Base-by-base conservation (phyloP, 176 grass and related monocot species). In the Cymbopogon citratus region DNA sequence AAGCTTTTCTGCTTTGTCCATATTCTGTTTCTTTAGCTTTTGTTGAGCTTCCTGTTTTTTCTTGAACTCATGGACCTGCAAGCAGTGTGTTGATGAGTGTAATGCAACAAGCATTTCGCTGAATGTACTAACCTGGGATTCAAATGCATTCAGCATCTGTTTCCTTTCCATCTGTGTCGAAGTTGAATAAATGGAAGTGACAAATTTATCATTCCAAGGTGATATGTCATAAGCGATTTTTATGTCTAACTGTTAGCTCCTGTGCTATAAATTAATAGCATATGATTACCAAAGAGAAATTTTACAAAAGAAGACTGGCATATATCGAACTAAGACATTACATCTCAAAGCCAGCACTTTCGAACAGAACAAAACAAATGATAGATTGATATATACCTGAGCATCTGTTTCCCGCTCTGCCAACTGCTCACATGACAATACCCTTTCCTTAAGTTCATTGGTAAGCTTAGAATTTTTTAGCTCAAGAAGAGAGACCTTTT, bases 11-110 rank as follows among this genome's bases (percentile, higher is more conserved):
- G 92, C 92, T 36, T 99, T 92, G 71, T 93, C 96, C 69, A 89
- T 94, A 78, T 76, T 97, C 18, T 97, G 92, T 83, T 97, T 97
- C 87, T 97, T 54, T 40, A 92, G 69, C 73, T 97, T 92, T 18
- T 91, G 77, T 63, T 97, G 95, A 87, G 92, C 66, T 39, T 94
- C 92, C 78, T 97, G 95, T 56, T 91, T 97, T 87, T 92, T 97
- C 77, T 97, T 97, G 28, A 97, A 83, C 35, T 94, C 90, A 34
- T 92, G 88, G 2, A 97, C 90, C 95, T 97, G 66, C 43, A 89
- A 74, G 84, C 18, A 33, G 8, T 57, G 2, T 26, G 24, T 41
- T 26, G 66, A 63, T 11, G 61, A 28, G 12, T 29, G 26, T 12
- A 73, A 79, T 35, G 59, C 1, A 79, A 69, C 27, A 72, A 52